Base-by-base conservation (phyloP, 139 green algal species). In the Chlamydomonas sp. region DNA sequence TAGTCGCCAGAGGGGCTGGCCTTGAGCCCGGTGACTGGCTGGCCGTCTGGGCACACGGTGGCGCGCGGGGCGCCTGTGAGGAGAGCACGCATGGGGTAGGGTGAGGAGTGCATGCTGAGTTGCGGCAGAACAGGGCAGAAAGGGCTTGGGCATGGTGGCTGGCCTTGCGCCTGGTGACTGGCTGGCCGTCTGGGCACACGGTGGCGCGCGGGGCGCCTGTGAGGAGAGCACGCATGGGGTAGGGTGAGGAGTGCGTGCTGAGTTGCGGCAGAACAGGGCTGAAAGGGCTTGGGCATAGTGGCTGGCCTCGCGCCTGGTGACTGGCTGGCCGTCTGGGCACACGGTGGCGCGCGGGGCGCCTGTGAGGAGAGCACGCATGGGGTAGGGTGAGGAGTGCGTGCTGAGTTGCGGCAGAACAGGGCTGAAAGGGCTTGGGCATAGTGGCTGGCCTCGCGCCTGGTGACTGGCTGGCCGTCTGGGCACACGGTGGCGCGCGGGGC, bases 1-100 rank as follows among this genome's bases (percentile, higher is more conserved):
- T 66, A 73, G 47, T 78, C 73, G 2, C 65, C 73, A 39, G 48
- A 36, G 28, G 73, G 73, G 13, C 47, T 68, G 1, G 34, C 38
- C 58, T 73, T 64, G 34, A 71, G 24, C 4, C 60, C 43, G 35
- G 67, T 58, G 6, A 63, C 66, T 2, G 47, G 39, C 22, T 29
- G 65, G 58, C 66, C 73, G 39, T 78, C 73, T 1, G 66, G 66
- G 5, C 34, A 38, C 34, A 60, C 16, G 26, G 28, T 54, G 58
- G 13, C 29, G 47, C 39, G 49, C 29, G 73, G 73, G 3, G 6
- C 29, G 58, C 22, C 16, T 13, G 58, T 30, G 34, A n/a, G n/a
- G n/a, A n/a, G n/a, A n/a, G n/a, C n/a, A n/a, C n/a, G n/a, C n/a
- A n/a, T n/a, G n/a, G n/a, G n/a, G n/a, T n/a, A n/a, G n/a, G n/a